Evolutionary conservation across 805 yeast genomes (phyloP).

Genomic region (Spathaspora arborariae): DNA sequence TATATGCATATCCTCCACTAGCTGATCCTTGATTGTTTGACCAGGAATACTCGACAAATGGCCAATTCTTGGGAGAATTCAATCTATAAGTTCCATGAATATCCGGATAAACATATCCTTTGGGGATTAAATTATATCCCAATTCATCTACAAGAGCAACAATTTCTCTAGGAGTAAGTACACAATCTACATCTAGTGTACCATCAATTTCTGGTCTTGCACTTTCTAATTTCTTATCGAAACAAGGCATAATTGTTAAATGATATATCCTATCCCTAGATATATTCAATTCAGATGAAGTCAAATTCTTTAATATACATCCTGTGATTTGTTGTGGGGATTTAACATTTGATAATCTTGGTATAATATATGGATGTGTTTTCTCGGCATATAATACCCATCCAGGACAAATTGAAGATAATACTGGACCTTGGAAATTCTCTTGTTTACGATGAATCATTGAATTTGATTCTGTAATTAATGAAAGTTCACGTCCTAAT

Average conservation of each 20-base stretch:
- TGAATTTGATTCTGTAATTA: slow-evolving; percentile 39
- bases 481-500: slow-evolving; percentile 68
- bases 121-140: slow-evolving; percentile 25
- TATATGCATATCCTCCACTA: slow-evolving; percentile 86
- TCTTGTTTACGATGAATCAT: slow-evolving; percentile 41
- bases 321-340: slow-evolving; percentile 97
- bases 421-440: slow-evolving; percentile 38
- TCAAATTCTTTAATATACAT: slow-evolving; percentile 55
- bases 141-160: slow-evolving; percentile 66
- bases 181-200: slow-evolving; percentile 79
- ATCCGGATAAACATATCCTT: slow-evolving; percentile 5
- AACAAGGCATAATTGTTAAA: slow-evolving; percentile 91
- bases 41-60: slow-evolving; percentile 60
- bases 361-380: slow-evolving; percentile 82
- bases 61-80: slow-evolving; percentile 62
- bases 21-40: slow-evolving; percentile 70
- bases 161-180: slow-evolving; percentile 85
- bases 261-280: slow-evolving; percentile 57
- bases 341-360: slow-evolving; percentile 66
- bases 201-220: slow-evolving; percentile 68
- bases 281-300: slow-evolving; percentile 26
- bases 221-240: slow-evolving; percentile 93
- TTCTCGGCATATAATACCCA: slow-evolving; percentile 95
- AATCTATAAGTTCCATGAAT: slow-evolving; percentile 19
- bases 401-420: slow-evolving; percentile 88